A percentile compares a stretch with the other conserved stretches of the same genome.
These are phyloP conservation scores for rapeseed (Brassica napus) DNA, from an alignment of 345 rosid genomes.

Conservation along the genomic window Da-Ae NC_063434.1:24531001-24531500, in stretches of 20 bases:
- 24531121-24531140: neutral
- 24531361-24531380: slow-evolving; percentile 3
- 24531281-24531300: neutral
- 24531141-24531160: slow-evolving; percentile 1
- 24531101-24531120: neutral
- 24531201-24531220: too few relatives aligned
- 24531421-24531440: neutral
- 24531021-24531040: too few relatives aligned
- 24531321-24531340: slow-evolving; percentile 22
- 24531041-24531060: too few relatives aligned
- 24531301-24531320: neutral
- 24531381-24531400: slow-evolving; percentile 28
- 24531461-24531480: neutral
- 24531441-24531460: neutral
- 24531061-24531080: neutral
- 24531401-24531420: slow-evolving; percentile 11
- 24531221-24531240: neutral
- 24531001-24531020: too few relatives aligned
- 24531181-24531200: too few relatives aligned
- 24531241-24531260: slow-evolving; percentile 18
- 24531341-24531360: slow-evolving; percentile 34
- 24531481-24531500: neutral
- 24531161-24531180: slow-evolving; percentile 14
- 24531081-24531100: neutral
- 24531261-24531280: neutral